Percentiles rank a stretch among this genome's conserved stretches.
phyloP scores from a whole-genome alignment of 1,284 basidiomycete species.

The Ceratobasidium sp. region DNA sequence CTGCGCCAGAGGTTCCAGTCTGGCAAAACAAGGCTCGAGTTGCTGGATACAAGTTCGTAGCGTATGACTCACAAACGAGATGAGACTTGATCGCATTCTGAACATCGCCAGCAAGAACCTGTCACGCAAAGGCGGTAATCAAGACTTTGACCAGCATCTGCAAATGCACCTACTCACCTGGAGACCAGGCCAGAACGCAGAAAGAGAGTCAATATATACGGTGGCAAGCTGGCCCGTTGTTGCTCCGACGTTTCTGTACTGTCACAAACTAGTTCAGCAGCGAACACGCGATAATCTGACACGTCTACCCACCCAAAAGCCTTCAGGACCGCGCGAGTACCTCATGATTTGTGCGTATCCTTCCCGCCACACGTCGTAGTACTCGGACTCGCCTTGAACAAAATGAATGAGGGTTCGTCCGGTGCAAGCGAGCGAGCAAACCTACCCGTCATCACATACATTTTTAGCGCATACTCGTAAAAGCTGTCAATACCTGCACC shows the following conservation, averaged over 20 bases:
- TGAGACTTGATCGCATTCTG: slow-evolving; percentile 89
- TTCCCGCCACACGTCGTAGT: slow-evolving; percentile 89
- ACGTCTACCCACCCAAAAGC: slow-evolving; percentile 75
- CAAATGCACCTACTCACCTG: slow-evolving; percentile 49
- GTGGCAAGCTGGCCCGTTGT: slow-evolving; percentile 76
- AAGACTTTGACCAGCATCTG: slow-evolving; percentile 44
- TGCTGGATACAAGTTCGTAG: not conserved
- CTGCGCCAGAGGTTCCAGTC: slow-evolving; percentile 92
- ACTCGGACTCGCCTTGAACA: slow-evolving; percentile 80
- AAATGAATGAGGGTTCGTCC: slow-evolving; percentile 42
- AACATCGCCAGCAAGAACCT: slow-evolving; percentile 89
- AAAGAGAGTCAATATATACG: slow-evolving; percentile 81
- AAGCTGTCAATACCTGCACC: slow-evolving; percentile 95
- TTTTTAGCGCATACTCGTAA: slow-evolving; percentile 69
- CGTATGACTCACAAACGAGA: slow-evolving; percentile 71
- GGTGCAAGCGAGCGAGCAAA: not conserved
- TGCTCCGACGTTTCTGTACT: slow-evolving; percentile 87
- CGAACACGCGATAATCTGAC: slow-evolving; percentile 1
- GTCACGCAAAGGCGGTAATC: slow-evolving; percentile 59
- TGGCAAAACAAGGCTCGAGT: slow-evolving; percentile 52
- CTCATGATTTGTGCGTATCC: slow-evolving; percentile 90
- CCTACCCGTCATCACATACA: slow-evolving; percentile 83
- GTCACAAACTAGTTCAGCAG: slow-evolving; percentile 3
- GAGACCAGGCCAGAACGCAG: slow-evolving; percentile 88
- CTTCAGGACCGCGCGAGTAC: slow-evolving; percentile 81